A percentile compares a stretch with the other conserved stretches of the same genome.
These are phyloP conservation scores for Mycothermus thermophilus DNA, from an alignment of 495 filamentous ascomycete species.

Conservation along the genomic window DNA sequence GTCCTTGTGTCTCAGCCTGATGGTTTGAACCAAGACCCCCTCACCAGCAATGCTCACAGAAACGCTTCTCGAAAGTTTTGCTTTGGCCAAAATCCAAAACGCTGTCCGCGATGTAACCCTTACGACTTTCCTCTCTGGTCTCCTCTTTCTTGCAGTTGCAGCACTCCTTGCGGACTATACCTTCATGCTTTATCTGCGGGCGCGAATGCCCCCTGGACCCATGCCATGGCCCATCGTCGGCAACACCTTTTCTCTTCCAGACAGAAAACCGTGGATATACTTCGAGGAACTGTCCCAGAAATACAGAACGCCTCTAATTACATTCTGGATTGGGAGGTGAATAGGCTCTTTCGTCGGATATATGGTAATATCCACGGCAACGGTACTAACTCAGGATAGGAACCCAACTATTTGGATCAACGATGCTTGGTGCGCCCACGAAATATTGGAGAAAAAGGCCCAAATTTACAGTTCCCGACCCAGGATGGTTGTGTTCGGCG, in stretches of 20 bases:
- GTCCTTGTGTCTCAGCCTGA: too few relatives aligned
- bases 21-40: too few relatives aligned
- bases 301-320: slow-evolving; percentile 42
- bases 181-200: slow-evolving; percentile 35
- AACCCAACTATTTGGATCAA: slow-evolving; percentile 54
- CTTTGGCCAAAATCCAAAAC: slow-evolving; percentile 11
- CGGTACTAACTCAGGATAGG: slow-evolving; percentile 11
- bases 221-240: slow-evolving; percentile 36
- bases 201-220: slow-evolving; percentile 45
- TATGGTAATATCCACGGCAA: background rate
- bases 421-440: slow-evolving; percentile 46
- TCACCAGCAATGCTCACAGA: slow-evolving; percentile 21
- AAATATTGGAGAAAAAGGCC: slow-evolving; percentile 42
- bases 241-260: slow-evolving; percentile 44
- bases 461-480: slow-evolving; percentile 41
- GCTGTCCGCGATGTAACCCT: slow-evolving; percentile 4
- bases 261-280: slow-evolving; percentile 51
- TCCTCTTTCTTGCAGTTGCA: slow-evolving; percentile 17
- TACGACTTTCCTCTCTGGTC: slow-evolving; percentile 8
- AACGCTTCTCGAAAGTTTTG: slow-evolving; percentile 8
- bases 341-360: background rate
- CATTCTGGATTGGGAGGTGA: slow-evolving; percentile 46
- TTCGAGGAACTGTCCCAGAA: slow-evolving; percentile 45
- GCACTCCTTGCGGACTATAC: slow-evolving; percentile 33
- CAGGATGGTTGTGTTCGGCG: slow-evolving; percentile 44